These are phyloP conservation scores for Acacia concinna DNA, from an alignment of 331 rosid species.

Conservation along the genomic window DNA sequence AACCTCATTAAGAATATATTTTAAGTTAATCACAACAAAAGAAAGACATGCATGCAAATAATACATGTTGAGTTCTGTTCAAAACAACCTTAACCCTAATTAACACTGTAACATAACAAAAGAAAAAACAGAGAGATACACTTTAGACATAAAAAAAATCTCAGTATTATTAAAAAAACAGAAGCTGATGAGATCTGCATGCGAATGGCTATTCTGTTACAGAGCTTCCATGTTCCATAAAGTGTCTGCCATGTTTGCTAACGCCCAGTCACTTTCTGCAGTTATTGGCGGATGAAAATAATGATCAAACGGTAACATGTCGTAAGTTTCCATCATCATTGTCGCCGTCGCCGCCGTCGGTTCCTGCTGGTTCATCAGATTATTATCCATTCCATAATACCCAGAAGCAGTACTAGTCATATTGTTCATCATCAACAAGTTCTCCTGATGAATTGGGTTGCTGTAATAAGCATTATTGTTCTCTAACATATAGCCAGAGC, in stretches of 20 bases:
- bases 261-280: slow-evolving; percentile 52
- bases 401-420: slow-evolving; percentile 17
- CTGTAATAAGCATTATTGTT: slow-evolving; percentile 19
- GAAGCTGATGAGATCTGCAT: slow-evolving; percentile 36
- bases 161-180: not conserved
- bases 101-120: slow-evolving; percentile 7
- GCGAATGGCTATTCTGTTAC: slow-evolving; percentile 35
- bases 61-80: not conserved
- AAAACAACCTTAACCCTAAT: slow-evolving; percentile 21
- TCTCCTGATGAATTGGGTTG: slow-evolving; percentile 30
- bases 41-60: not conserved
- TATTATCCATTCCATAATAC: slow-evolving; percentile 43
- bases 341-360: not conserved
- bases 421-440: slow-evolving; percentile 16
- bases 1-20: not conserved
- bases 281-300: slow-evolving; percentile 46
- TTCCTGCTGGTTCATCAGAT: slow-evolving; percentile 33
- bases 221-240: slow-evolving; percentile 72
- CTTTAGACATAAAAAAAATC: slow-evolving; percentile 28
- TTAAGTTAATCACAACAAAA: not conserved
- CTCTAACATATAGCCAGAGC: slow-evolving; percentile 34
- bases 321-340: slow-evolving; percentile 40
- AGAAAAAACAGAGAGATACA: slow-evolving; percentile 4
- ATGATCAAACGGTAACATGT: slow-evolving; percentile 49
- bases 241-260: slow-evolving; percentile 45